A percentile compares a stretch with the other conserved stretches of the same genome.
phyloP scores from a whole-genome alignment of 768 basidiomycete species.

The Lactarius psammicola region DNA sequence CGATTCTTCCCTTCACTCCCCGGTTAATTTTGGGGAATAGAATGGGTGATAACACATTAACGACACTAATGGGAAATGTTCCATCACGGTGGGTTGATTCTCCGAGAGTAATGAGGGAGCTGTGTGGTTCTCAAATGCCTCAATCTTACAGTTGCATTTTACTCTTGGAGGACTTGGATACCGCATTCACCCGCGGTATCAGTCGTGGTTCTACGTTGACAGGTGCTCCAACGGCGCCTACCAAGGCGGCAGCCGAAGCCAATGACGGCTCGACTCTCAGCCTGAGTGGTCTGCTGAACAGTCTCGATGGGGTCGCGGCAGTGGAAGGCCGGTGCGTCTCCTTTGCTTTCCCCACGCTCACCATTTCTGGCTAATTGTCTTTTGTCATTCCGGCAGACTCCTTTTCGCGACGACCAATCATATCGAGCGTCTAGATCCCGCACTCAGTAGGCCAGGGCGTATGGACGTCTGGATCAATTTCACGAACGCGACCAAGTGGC shows the following conservation, averaged over 20 bases:
- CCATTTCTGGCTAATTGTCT: slow-evolving; percentile 6
- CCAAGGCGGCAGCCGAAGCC: slow-evolving; percentile 39
- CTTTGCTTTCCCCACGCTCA: slow-evolving; percentile 14
- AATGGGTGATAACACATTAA: slow-evolving; percentile 88
- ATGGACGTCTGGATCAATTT: slow-evolving; percentile 95
- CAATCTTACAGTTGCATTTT: slow-evolving; percentile 68
- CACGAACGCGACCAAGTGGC: slow-evolving; percentile 88
- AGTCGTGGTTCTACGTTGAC: slow-evolving; percentile 80
- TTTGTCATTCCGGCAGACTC: slow-evolving; percentile 46
- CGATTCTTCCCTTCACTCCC: slow-evolving; percentile 14
- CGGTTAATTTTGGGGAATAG: slow-evolving; percentile 40
- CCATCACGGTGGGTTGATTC: slow-evolving; percentile 61
- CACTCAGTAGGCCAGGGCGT: slow-evolving; percentile 82
- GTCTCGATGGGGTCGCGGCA: slow-evolving; percentile 81
- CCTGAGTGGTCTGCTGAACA: slow-evolving; percentile 82
- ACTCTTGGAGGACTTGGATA: slow-evolving; percentile 91
- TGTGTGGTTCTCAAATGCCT: slow-evolving; percentile 25
- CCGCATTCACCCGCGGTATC: slow-evolving; percentile 85
- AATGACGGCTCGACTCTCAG: slow-evolving; percentile 81
- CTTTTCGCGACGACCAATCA: slow-evolving; percentile 94
- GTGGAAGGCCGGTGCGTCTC: slow-evolving; percentile 76
- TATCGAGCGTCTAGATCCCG: slow-evolving; percentile 88
- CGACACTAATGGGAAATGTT: slow-evolving; percentile 85
- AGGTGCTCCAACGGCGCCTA: slow-evolving; percentile 56
- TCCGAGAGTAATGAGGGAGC: slow-evolving; percentile 13